Base-by-base conservation (phyloP, 2,329 filamentous ascomycete genomes). In the Fusarium mangiferae region DNA sequence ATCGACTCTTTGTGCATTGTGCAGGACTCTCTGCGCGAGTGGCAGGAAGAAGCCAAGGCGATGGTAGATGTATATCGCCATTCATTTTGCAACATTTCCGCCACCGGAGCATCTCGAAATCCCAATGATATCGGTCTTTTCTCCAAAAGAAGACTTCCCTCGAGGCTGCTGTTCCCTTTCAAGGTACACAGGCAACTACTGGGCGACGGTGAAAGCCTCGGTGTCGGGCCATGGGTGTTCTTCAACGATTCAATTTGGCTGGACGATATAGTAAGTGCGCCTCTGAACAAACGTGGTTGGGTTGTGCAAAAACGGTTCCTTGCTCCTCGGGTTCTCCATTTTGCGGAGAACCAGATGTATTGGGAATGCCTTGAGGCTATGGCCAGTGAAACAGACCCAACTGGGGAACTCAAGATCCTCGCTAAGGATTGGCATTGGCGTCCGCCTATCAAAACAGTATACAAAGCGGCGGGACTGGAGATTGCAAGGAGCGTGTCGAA, bases 231-330 rank as follows among this genome's bases (percentile, higher is more conserved):
- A 18, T 35, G 15, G 22, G 3, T 35, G 3, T 14, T 51, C 1
- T 51, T 10, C 28, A 51, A 51, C 1, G 30, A 51, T 35, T 24
- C 22, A 5, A 2, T 4, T 5, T 51, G 48, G 30, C 7, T 1
- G 1, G 22, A 51, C 12, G 48, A 51, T 1, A 10, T 51, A 3
- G 17, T 7, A 20, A 5, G 3, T 24, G 5, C n/a, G 0, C 22
- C 22, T 1, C 4, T 51, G 0, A 36, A 10, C 3, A 26, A 3
- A 0, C 48, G 30, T 6, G 48, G 30, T 1, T 51, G n/a, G 48
- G 48, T 36, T 10, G 48, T 51, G 1, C 30, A 51, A 0, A 30
- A 51, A 6, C 15, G 30, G 0, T 51, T 51, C 4, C 11, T 51
- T 3, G 30, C 48, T 13, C 48, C 48, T 3, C 22, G 15, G 0